A percentile compares a stretch with the other conserved stretches of the same genome.
Conservation (phyloP, 2,329 filamentous ascomycete species). For the Sarocladium oryzae region DNA sequence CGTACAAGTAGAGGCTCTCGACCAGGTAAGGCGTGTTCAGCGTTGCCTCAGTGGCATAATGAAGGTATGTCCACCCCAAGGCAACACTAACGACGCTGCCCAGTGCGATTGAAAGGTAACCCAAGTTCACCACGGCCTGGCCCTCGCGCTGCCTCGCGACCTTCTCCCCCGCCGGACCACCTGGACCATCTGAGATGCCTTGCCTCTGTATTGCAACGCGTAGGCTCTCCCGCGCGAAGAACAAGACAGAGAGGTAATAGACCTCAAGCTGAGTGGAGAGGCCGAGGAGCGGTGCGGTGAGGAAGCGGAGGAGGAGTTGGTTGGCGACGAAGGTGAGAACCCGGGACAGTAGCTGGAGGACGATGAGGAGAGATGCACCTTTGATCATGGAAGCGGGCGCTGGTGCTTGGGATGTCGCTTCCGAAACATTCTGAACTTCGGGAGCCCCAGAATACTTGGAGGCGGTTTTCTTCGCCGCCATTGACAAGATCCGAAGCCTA, state of each 20-base stretch:
- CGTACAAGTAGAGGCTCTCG: conserved; percentile 47
- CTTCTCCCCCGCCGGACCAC: conserved; percentile 11
- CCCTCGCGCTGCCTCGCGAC: conserved; percentile 30
- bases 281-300: conserved; percentile 80
- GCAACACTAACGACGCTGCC: conserved; percentile 58
- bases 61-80: conserved; percentile 63
- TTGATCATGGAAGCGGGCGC: conserved; percentile 40
- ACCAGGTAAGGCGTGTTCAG: conserved; percentile 58
- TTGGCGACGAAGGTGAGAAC: conserved; percentile 87
- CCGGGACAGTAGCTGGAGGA: conserved; percentile 82
- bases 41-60: conserved; percentile 38
- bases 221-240: conserved; percentile 87
- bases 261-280: conserved; percentile 86
- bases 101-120: conserved; percentile 68
- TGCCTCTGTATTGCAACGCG: conserved; percentile 88
- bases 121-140: conserved; percentile 82
- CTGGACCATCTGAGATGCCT: conserved; percentile 14
- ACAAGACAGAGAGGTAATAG: conserved; percentile 87
- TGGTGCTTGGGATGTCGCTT: not conserved
- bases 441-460: not conserved
- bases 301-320: conserved; percentile 79
- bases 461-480: not conserved
- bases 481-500: not conserved
- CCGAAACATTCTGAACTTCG: not conserved
- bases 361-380: conserved; percentile 78